phyloP scores from a whole-genome alignment of 768 basidiomycete genomes.

The Lentinula sp. region DNA sequence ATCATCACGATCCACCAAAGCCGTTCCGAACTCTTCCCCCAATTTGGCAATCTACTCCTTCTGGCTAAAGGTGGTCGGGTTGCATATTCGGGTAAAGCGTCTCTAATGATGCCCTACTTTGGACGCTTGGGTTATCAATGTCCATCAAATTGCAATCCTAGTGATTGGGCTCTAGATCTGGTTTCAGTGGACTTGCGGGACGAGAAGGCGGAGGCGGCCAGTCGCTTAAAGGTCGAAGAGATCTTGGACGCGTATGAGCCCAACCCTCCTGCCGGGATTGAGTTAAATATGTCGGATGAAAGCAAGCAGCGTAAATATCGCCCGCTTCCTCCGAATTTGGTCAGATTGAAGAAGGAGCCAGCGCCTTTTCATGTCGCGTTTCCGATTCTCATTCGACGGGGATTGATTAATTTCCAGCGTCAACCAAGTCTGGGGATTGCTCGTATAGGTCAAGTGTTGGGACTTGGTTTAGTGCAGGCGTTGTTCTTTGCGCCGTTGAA shows the following conservation, averaged over 20 bases:
- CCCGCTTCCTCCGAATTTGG: background rate
- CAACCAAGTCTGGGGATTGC: conserved; percentile 3
- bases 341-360: background rate
- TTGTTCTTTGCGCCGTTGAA: conserved; percentile 8
- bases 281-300: background rate
- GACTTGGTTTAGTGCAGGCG: background rate
- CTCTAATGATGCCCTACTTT: conserved; percentile 55
- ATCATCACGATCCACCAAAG: conserved; percentile 19
- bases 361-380: conserved; percentile 2
- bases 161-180: conserved; percentile 38
- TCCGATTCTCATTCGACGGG: conserved; percentile 3
- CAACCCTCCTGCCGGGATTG: background rate
- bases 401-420: conserved; percentile 1
- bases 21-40: conserved; percentile 36
- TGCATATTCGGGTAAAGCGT: conserved; percentile 58
- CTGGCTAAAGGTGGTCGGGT: conserved; percentile 59
- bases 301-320: background rate
- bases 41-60: conserved; percentile 57
- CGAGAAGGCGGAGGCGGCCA: conserved; percentile 2
- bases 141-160: conserved; percentile 71
- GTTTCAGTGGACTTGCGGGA: conserved; percentile 10
- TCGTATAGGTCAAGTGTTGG: background rate
- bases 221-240: conserved; percentile 2
- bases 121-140: conserved; percentile 54
- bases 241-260: conserved; percentile 1